Percentiles rank a stretch among this genome's conserved stretches.
These are phyloP conservation scores for Boletales sp. DNA, from an alignment of 768 basidiomycete genomes.

Conservation along the genomic window DNA sequence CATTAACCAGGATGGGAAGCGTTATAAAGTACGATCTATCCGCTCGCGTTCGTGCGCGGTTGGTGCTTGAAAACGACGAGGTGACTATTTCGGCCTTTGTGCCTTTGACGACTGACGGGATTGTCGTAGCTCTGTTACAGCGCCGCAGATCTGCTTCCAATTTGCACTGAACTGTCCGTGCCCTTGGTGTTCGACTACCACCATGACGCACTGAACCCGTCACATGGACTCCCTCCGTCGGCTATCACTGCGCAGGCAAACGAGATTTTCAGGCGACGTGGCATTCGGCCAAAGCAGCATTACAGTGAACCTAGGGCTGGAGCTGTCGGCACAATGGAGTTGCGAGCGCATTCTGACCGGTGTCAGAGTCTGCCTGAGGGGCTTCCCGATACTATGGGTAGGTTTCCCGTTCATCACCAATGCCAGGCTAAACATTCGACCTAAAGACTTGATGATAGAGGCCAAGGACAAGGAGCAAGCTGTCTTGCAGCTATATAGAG, in stretches of 20 bases:
- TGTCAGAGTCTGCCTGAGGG: constrained; percentile 64
- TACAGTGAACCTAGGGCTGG: constrained; percentile 87
- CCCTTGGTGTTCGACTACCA: constrained; percentile 79
- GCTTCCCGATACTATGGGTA: constrained; percentile 66
- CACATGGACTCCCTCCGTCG: constrained; percentile 49
- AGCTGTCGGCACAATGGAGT: constrained; percentile 78
- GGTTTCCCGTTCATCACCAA: constrained; percentile 8
- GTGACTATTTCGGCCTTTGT: constrained; percentile 31
- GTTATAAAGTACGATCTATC: constrained; percentile 60
- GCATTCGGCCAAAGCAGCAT: constrained; percentile 90
- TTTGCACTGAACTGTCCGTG: constrained; percentile 81
- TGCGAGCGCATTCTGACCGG: constrained; percentile 82
- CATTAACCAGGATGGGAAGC: constrained; percentile 69
- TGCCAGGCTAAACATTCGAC: background rate
- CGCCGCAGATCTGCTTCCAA: constrained; percentile 80
- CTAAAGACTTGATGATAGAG: constrained; percentile 83
- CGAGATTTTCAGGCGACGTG: constrained; percentile 67
- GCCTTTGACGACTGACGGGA: background rate
- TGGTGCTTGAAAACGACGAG: constrained; percentile 96
- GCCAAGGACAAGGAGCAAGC: constrained; percentile 94
- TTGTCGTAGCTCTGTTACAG: constrained; percentile 68
- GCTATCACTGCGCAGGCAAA: constrained; percentile 74
- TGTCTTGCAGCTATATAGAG: constrained; percentile 78
- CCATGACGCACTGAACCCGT: constrained; percentile 70
- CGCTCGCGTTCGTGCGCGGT: constrained; percentile 59